phyloP scores from a whole-genome alignment of 1,284 basidiomycete genomes.

The Tylopilus sp. region DNA sequence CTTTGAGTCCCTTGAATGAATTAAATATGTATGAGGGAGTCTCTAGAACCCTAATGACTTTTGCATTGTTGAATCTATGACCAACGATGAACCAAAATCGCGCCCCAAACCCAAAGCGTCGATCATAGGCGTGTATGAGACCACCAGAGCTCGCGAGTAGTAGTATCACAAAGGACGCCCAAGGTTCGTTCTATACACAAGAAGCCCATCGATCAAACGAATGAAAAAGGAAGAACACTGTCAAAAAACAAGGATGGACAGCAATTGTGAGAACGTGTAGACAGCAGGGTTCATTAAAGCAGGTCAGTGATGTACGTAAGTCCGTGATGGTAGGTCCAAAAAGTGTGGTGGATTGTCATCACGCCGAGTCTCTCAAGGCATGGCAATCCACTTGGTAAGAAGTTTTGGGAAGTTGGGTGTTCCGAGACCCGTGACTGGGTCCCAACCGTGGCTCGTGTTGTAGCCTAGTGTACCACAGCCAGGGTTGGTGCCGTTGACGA shows the following conservation, averaged over 20 bases:
- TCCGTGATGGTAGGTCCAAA: background rate
- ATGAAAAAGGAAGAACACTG: no score
- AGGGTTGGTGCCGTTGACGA: constrained; percentile 56
- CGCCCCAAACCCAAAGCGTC: no score
- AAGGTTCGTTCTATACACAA: no score
- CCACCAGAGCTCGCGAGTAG: no score
- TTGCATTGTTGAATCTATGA: no score
- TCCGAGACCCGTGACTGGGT: constrained; percentile 52
- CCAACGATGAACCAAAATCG: no score
- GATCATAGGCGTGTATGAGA: no score
- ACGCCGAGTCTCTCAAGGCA: constrained; percentile 27
- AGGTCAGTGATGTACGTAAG: no score
- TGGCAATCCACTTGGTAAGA: constrained; percentile 27
- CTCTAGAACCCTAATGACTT: no score
- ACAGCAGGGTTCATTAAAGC: background rate
- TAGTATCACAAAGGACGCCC: no score
- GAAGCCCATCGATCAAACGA: no score
- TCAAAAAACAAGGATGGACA: background rate
- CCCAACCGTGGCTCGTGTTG: constrained; percentile 50
- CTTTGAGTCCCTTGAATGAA: constrained; percentile 2
- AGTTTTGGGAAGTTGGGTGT: constrained; percentile 45
- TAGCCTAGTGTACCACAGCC: constrained; percentile 53
- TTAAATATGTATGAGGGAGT: no score
- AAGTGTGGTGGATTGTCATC: constrained; percentile 9
- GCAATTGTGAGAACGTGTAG: background rate